phyloP scores from a whole-genome alignment of 208 protist genomes.

The Trypanosoma avium region DNA sequence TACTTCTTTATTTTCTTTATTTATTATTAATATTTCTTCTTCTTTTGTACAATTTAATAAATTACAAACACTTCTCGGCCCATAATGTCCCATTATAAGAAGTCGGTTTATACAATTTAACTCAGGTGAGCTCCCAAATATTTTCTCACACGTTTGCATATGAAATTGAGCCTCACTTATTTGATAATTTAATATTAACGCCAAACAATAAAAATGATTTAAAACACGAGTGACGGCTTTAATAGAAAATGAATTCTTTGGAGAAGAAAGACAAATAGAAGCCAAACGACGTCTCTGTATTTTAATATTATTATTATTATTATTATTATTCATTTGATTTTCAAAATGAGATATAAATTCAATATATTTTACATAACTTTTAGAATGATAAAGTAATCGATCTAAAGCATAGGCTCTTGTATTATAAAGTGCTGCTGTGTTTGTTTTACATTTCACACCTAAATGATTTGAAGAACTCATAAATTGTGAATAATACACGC shows the following conservation, averaged over 20 bases:
- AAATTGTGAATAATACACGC: conserved; percentile 41
- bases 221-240: conserved; percentile 10
- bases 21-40: no score
- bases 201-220: conserved; percentile 14
- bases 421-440: background rate
- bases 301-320: background rate
- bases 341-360: conserved; percentile 4
- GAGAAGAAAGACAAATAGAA: conserved; percentile 21
- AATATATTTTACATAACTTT: no score
- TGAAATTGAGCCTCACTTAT: conserved; percentile 12
- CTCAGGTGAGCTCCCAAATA: conserved; percentile 21
- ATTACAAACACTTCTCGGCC: no score
- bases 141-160: conserved; percentile 12
- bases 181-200: conserved; percentile 4
- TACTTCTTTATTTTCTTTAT: no score
- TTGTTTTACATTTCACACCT: background rate
- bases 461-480: background rate
- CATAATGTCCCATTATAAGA: background rate
- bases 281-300: background rate
- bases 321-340: background rate
- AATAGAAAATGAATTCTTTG: conserved; percentile 26
- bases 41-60: no score
- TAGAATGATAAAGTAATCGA: conserved; percentile 11
- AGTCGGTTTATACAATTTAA: conserved; percentile 12
- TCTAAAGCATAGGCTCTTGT: conserved; percentile 14